phyloP scores from a whole-genome alignment of 805 yeast genomes.

The Ogataea methylovora region DNA sequence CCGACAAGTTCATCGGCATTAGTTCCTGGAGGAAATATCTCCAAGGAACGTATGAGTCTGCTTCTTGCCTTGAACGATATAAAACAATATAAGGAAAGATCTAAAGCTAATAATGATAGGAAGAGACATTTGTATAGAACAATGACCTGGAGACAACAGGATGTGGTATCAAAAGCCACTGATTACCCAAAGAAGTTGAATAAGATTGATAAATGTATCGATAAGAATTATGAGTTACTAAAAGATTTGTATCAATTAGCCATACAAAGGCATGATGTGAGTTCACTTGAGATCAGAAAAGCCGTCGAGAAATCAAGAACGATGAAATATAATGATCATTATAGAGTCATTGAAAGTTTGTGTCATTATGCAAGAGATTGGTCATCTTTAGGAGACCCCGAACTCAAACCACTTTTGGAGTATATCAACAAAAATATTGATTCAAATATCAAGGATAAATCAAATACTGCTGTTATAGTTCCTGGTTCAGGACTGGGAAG shows the following conservation, averaged over 20 bases:
- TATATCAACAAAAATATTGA: constrained; percentile 41
- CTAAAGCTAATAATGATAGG: constrained; percentile 37
- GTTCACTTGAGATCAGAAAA: constrained; percentile 35
- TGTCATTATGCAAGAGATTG: constrained; percentile 81
- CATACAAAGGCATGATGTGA: constrained; percentile 27
- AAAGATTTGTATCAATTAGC: constrained; percentile 34
- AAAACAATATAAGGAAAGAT: constrained; percentile 32
- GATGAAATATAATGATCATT: constrained; percentile 19
- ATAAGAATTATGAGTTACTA: constrained; percentile 40
- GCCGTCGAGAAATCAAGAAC: constrained; percentile 13
- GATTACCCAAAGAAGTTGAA: constrained; percentile 50
- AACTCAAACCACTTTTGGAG: constrained; percentile 43
- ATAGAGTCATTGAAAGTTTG: constrained; percentile 56
- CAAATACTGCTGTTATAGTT: constrained; percentile 47
- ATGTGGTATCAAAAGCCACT: constrained; percentile 35
- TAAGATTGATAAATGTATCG: constrained; percentile 38
- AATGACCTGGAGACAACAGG: constrained; percentile 51
- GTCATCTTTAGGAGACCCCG: constrained; percentile 41
- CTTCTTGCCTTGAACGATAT: constrained; percentile 38
- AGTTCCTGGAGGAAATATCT: constrained; percentile 14
- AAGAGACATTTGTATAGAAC: constrained; percentile 34
- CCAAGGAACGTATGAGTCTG: constrained; percentile 20
- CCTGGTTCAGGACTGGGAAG: constrained; percentile 91
- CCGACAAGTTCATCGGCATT: constrained; percentile 4
- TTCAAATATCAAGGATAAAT: constrained; percentile 20